phyloP scores from a whole-genome alignment of 2,329 filamentous ascomycete genomes.

The Aspergillus quadrilineatus region DNA sequence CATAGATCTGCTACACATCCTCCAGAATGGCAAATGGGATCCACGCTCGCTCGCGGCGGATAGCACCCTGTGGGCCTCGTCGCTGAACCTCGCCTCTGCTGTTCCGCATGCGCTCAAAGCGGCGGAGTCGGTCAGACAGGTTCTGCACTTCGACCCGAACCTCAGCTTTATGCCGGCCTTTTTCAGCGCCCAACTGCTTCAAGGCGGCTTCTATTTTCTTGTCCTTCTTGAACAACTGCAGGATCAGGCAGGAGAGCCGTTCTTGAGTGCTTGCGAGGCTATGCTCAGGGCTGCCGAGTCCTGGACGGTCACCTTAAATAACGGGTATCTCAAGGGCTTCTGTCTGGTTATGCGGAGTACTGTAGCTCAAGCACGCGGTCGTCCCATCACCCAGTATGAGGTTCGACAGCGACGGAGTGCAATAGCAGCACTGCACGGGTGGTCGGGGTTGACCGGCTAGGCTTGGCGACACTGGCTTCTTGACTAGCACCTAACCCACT shows the following conservation, averaged over 20 bases:
- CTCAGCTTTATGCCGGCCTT: constrained; percentile 97
- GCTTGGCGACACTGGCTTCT: background rate
- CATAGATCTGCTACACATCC: constrained; percentile 87
- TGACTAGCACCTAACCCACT: no score
- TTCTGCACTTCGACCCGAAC: constrained; percentile 85
- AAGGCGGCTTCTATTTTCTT: constrained; percentile 82
- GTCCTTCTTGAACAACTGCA: constrained; percentile 88
- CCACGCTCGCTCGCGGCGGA: constrained; percentile 87
- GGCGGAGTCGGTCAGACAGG: constrained; percentile 80
- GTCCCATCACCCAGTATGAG: constrained; percentile 80
- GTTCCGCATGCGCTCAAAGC: constrained; percentile 86
- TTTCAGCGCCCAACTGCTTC: constrained; percentile 88
- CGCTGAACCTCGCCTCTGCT: constrained; percentile 79
- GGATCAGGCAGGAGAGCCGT: constrained; percentile 80
- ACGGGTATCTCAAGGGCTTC: constrained; percentile 94
- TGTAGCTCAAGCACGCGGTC: constrained; percentile 81
- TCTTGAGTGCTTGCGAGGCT: constrained; percentile 85
- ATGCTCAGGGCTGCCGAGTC: constrained; percentile 90
- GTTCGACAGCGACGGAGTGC: constrained; percentile 81
- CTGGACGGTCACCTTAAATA: constrained; percentile 89
- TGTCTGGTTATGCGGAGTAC: constrained; percentile 93
- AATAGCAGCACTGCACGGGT: constrained; percentile 79
- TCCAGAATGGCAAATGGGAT: constrained; percentile 93
- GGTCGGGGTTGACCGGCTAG: constrained; percentile 72
- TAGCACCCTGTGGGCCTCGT: constrained; percentile 90